Evolutionary conservation across 257 asterid genomes (phyloP).

Genomic region (Nicotiana otophora): DNA sequence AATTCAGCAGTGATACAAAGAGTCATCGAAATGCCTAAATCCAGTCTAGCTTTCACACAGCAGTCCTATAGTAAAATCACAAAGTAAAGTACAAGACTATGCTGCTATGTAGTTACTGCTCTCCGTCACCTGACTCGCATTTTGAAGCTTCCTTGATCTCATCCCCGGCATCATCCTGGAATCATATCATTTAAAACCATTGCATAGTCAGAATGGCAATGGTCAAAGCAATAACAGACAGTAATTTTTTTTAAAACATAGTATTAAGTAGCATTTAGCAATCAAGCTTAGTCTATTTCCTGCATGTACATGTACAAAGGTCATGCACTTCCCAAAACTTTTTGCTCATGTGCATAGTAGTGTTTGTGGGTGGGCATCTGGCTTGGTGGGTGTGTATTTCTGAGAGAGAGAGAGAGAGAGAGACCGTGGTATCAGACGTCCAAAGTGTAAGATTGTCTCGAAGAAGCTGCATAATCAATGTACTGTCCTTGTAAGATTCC

Average conservation of each 20-base stretch:
- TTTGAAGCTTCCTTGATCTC: conserved; percentile 63
- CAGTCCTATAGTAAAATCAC: not conserved
- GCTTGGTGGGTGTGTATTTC: not conserved
- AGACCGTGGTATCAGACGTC: conserved; percentile 55
- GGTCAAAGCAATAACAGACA: not conserved
- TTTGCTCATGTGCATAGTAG: not conserved
- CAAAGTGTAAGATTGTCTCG: conserved; percentile 57
- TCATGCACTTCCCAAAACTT: not conserved
- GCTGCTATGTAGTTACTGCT: conserved; percentile 27
- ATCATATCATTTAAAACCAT: conserved; percentile 9
- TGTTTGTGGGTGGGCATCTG: not conserved
- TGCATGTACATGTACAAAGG: not conserved
- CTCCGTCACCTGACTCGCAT: conserved; percentile 43
- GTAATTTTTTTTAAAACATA: not conserved
- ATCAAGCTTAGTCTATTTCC: not conserved
- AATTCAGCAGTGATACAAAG: not conserved
- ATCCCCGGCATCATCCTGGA: conserved; percentile 61
- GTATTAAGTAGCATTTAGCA: not conserved
- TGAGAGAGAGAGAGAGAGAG: not conserved
- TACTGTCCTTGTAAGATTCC: conserved; percentile 69
- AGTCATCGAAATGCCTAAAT: not conserved
- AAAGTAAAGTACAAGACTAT: conserved; percentile 21
- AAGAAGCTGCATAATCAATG: conserved; percentile 68
- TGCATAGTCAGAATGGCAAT: not conserved
- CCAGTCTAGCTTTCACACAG: too few relatives aligned